A percentile compares a stretch with the other conserved stretches of the same genome.
phyloP scores from a whole-genome alignment of 495 filamentous ascomycete species.

The Sordaria brevicollis region DNA sequence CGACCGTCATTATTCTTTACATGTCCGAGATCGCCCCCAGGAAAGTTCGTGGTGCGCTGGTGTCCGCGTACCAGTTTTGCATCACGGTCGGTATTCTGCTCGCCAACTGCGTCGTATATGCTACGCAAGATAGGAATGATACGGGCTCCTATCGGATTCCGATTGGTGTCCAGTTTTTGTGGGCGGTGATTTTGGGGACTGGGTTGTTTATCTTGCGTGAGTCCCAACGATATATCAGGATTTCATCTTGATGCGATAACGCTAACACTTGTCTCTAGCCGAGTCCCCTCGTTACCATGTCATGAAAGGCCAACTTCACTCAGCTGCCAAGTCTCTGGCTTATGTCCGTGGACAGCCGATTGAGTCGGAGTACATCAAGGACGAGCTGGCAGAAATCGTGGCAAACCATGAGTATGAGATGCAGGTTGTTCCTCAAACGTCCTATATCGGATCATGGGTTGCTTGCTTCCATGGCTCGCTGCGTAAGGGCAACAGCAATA shows the following conservation, averaged over 20 bases:
- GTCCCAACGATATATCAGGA: not conserved
- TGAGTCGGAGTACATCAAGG: constrained; percentile 53
- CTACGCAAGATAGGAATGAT: constrained; percentile 49
- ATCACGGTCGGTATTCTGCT: constrained; percentile 65
- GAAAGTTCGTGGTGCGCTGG: constrained; percentile 59
- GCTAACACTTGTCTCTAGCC: constrained; percentile 19
- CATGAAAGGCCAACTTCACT: constrained; percentile 56
- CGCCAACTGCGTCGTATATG: constrained; percentile 63
- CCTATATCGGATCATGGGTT: constrained; percentile 55
- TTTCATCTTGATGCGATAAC: not conserved
- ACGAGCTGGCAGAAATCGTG: constrained; percentile 69
- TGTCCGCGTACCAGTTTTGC: constrained; percentile 70
- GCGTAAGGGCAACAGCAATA: constrained; percentile 42
- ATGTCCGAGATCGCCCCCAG: constrained; percentile 59
- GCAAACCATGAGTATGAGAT: constrained; percentile 75
- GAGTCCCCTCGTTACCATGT: constrained; percentile 77
- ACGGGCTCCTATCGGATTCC: constrained; percentile 65
- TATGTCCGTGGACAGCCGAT: constrained; percentile 56
- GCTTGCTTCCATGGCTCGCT: constrained; percentile 54
- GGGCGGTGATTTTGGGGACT: constrained; percentile 55
- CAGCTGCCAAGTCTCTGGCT: constrained; percentile 50
- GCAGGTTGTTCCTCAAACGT: constrained; percentile 47
- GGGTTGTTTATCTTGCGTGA: constrained; percentile 48
- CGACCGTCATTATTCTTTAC: constrained; percentile 61
- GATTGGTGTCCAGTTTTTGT: constrained; percentile 57